Evolutionary conservation across 352 stramenopile species (phyloP).

Genomic region (Phytopythium helicoides): DNA sequence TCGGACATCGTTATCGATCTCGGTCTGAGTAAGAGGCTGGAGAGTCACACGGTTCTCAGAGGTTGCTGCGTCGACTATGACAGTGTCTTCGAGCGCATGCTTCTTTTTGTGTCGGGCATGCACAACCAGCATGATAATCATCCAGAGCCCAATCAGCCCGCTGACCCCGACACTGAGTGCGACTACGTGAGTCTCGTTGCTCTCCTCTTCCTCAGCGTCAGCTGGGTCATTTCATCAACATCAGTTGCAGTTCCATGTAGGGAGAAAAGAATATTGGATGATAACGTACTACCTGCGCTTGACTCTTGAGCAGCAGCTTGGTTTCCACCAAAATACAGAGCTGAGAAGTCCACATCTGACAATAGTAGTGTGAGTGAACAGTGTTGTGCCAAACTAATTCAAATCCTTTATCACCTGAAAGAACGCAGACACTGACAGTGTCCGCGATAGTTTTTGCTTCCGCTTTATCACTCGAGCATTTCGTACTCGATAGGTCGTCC

Average conservation of each 20-base stretch:
- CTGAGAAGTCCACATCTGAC: constrained; percentile 3
- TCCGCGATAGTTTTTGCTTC: constrained; percentile 20
- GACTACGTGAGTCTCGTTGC: background rate
- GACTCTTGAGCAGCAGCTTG: background rate
- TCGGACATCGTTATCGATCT: constrained; percentile 28
- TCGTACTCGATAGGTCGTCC: constrained; percentile 18
- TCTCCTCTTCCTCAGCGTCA: constrained; percentile 2
- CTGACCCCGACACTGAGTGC: constrained; percentile 25
- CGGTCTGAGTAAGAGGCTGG: constrained; percentile 2
- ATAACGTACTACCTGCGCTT: background rate
- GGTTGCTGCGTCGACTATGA: background rate
- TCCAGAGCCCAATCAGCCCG: constrained; percentile 32
- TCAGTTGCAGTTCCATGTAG: background rate
- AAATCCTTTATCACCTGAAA: constrained; percentile 15
- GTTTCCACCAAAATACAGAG: constrained; percentile 1
- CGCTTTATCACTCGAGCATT: constrained; percentile 21
- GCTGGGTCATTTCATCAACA: background rate
- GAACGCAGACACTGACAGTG: constrained; percentile 22
- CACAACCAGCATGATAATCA: constrained; percentile 21
- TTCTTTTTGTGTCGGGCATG: constrained; percentile 8
- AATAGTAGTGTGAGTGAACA: background rate
- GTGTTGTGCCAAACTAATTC: background rate
- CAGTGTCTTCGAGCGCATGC: background rate
- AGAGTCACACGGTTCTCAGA: background rate
- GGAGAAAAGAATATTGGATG: background rate